These are phyloP conservation scores for Mycena vulgaris DNA, from an alignment of 768 basidiomycete genomes.

Conservation along the genomic window DNA sequence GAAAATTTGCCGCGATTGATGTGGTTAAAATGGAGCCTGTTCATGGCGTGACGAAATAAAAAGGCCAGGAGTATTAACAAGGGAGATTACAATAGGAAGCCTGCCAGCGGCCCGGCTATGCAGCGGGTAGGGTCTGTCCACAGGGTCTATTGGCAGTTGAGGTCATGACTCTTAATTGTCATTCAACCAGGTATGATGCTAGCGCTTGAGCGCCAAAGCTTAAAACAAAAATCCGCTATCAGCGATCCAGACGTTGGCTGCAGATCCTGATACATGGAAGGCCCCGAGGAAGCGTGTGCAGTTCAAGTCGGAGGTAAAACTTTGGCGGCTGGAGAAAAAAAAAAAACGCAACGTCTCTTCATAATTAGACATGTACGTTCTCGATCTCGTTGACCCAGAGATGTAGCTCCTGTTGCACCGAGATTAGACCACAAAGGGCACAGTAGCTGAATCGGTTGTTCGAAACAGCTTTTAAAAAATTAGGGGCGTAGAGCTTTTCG, in stretches of 20 bases:
- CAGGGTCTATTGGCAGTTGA: not conserved
- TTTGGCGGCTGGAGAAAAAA: slow-evolving; percentile 15
- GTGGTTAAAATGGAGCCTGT: slow-evolving; percentile 16
- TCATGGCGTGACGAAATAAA: not conserved
- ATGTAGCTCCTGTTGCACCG: too few relatives aligned
- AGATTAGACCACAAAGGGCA: too few relatives aligned
- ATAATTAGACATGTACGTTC: slow-evolving; percentile 9
- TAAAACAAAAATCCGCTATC: not conserved
- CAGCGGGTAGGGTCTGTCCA: not conserved
- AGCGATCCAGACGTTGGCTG: slow-evolving; percentile 1
- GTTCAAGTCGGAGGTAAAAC: slow-evolving; percentile 12
- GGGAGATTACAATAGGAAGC: too few relatives aligned
- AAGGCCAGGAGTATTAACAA: too few relatives aligned
- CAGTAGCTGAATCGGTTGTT: too few relatives aligned
- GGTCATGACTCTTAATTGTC: slow-evolving; percentile 4
- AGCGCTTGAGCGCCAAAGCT: not conserved
- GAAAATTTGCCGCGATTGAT: slow-evolving; percentile 22
- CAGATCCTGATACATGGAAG: slow-evolving; percentile 30
- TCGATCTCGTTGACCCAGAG: slow-evolving; percentile 16
- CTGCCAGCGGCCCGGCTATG: not conserved
- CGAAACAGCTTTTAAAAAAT: too few relatives aligned
- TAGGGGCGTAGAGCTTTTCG: not conserved
- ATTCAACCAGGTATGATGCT: not conserved
- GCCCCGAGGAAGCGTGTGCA: not conserved
- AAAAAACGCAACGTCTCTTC: slow-evolving; percentile 32